Base-by-base conservation (phyloP, 208 protist genomes). In the Trypanosoma brucei region DNA sequence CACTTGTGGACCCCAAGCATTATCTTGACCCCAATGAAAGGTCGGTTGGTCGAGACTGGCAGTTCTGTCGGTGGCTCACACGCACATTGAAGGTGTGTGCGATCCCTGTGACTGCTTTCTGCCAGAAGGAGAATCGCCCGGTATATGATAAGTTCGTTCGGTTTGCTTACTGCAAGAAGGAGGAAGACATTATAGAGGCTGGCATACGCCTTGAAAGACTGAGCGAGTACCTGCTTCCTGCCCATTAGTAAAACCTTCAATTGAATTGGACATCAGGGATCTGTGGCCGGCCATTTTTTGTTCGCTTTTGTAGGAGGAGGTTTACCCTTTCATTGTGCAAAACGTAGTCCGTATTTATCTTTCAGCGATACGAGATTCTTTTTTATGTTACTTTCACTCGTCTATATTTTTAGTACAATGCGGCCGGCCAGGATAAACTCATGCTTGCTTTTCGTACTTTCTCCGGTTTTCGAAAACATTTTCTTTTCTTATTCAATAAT, bases 21-120 rank as follows among this genome's bases (percentile, higher is more conserved):
- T 92, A 78, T 64, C 80, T 80, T 48, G 71, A 91, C 56, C 72
- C 75, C 0, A 58, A 73, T 9, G 78, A 86, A 54, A 84, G 37
- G 53, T 39, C 55, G 0, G 65, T 81, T 36, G 71, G 75, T 31
- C 75, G 72, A 35, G 92, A 98, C 69, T 95, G 85, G 70, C 80
- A 93, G 54, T 91, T 97, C 36, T 93, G 87, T 64, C 68, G 84
- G 13, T 97, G 91, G 90, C 59, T 98, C 4, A 95, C 85, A 7
- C 83, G 81, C 34, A 78, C 74, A 0, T 80, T 92, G 59, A 91
- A 89, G 22, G 87, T 97, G 0, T 86, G 88, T 35, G 81, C 81
- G 0, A 97, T 98, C 54, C 92, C 92, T 3, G 77, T 79, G 0
- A 87, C 74, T 0, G 78, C 88, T 0, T 97, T 97, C 57, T 95